Evolutionary conservation across 768 basidiomycete genomes (phyloP).

Genomic region (Lentinus tigrinus): DNA sequence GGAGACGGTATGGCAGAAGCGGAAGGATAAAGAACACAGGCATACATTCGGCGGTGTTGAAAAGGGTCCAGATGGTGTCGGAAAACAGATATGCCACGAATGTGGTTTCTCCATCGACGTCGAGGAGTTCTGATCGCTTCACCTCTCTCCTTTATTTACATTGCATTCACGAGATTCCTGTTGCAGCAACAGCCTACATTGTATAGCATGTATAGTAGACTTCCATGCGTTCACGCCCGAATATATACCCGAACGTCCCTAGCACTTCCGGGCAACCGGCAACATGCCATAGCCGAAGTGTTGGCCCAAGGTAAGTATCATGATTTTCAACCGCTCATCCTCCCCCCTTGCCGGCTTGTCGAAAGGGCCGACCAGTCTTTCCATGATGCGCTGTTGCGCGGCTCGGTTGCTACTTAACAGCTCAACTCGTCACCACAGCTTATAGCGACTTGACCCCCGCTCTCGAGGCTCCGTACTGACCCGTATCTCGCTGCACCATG

Average conservation of each 20-base stretch:
- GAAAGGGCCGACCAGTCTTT: no score
- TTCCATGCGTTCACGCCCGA: no score
- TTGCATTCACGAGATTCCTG: no score
- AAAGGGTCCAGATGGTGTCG: slow-evolving; percentile 50
- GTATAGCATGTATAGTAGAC: no score
- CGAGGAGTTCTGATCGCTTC: slow-evolving; percentile 77
- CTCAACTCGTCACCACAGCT: no score
- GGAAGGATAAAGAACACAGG: slow-evolving; percentile 84
- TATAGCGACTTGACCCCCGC: neutral
- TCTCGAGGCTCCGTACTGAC: neutral
- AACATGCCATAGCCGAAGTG: neutral
- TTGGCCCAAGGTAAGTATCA: neutral
- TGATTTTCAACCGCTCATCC: no score
- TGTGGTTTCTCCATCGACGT: slow-evolving; percentile 93
- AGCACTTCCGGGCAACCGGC: neutral
- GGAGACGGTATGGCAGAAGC: slow-evolving; percentile 86
- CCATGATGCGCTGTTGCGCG: no score
- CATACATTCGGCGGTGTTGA: slow-evolving; percentile 75
- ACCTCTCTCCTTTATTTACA: neutral
- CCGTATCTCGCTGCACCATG: neutral
- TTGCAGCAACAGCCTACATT: no score
- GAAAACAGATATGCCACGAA: slow-evolving; percentile 75
- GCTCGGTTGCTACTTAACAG: no score
- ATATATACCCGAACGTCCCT: no score
- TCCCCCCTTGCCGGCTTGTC: no score